Evolutionary conservation across 2,329 filamentous ascomycete species (phyloP).

Genomic region (Mollisia scopiformis): DNA sequence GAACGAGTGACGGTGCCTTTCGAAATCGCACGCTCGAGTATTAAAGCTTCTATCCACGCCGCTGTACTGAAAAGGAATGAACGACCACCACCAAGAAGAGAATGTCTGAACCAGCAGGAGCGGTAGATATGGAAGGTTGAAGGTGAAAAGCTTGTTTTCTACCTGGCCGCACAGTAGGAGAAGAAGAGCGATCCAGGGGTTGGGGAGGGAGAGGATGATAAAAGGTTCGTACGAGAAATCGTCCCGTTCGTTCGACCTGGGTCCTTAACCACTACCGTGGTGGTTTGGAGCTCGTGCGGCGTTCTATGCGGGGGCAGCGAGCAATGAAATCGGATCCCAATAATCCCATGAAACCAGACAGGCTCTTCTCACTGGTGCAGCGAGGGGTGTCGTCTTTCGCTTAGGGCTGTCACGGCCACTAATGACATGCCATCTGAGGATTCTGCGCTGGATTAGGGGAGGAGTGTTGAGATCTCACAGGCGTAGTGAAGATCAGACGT

Average conservation of each 20-base stretch:
- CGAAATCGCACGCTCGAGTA: constrained; percentile 20
- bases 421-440: constrained; percentile 40
- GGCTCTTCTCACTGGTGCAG: constrained; percentile 12
- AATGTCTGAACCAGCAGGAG: constrained; percentile 65
- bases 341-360: constrained; percentile 31
- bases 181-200: constrained; percentile 39
- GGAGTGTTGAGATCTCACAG: neutral
- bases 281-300: constrained; percentile 27
- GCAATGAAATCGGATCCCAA: constrained; percentile 26
- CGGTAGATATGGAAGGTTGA: constrained; percentile 44
- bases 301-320: constrained; percentile 26
- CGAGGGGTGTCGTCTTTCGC: constrained; percentile 4
- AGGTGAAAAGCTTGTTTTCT: constrained; percentile 46
- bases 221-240: constrained; percentile 16
- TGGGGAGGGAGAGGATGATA: constrained; percentile 34
- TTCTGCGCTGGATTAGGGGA: constrained; percentile 24
- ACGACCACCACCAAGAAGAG: constrained; percentile 43
- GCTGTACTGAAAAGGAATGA: constrained; percentile 37
- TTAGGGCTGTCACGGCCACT: constrained; percentile 21
- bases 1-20: constrained; percentile 30
- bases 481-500: constrained; percentile 47
- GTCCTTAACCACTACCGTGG: constrained; percentile 11
- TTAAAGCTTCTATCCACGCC: constrained; percentile 32
- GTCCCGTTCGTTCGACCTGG: constrained; percentile 4
- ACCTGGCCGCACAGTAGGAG: constrained; percentile 44